phyloP scores from a whole-genome alignment of 2,329 filamentous ascomycete species.

The Sporothrix globosa region DNA sequence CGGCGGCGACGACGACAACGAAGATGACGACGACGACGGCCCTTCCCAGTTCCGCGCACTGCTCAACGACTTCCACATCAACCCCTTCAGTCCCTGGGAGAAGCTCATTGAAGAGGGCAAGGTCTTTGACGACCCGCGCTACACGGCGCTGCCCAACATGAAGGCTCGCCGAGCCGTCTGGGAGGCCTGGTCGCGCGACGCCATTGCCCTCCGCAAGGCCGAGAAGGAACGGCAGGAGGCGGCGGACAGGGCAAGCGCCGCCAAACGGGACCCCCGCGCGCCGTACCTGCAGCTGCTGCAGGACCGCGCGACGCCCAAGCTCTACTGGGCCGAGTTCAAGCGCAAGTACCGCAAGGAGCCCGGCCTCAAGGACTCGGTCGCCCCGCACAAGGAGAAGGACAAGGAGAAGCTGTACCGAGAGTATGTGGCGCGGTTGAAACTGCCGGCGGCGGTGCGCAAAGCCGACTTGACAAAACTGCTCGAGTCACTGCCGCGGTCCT shows the following conservation, averaged over 20 bases:
- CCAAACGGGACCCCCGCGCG: constrained; percentile 78
- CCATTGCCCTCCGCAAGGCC: constrained; percentile 72
- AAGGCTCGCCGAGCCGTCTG: constrained; percentile 80
- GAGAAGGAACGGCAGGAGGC: constrained; percentile 60
- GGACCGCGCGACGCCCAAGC: constrained; percentile 79
- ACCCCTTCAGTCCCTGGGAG: constrained; percentile 90
- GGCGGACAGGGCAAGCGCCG: constrained; percentile 62
- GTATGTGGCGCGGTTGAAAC: constrained; percentile 67
- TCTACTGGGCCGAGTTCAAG: constrained; percentile 97
- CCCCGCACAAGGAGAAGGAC: constrained; percentile 67
- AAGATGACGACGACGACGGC: constrained; percentile 65
- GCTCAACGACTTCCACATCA: constrained; percentile 79
- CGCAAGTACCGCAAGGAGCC: constrained; percentile 83
- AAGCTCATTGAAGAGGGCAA: constrained; percentile 80
- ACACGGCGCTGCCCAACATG: constrained; percentile 81
- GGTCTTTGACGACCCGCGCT: constrained; percentile 83
- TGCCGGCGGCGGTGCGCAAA: constrained; percentile 67
- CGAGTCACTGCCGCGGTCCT: constrained; percentile 59
- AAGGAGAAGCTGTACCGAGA: constrained; percentile 80
- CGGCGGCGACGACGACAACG: constrained; percentile 68
- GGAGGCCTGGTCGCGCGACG: constrained; percentile 79
- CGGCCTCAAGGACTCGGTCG: constrained; percentile 73
- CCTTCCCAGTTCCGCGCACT: constrained; percentile 80
- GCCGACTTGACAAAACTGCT: constrained; percentile 69
- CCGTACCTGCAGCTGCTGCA: constrained; percentile 82